Conservation (phyloP, 192 early-diverging fungal species). For the Backusella tarrabulga region DNA sequence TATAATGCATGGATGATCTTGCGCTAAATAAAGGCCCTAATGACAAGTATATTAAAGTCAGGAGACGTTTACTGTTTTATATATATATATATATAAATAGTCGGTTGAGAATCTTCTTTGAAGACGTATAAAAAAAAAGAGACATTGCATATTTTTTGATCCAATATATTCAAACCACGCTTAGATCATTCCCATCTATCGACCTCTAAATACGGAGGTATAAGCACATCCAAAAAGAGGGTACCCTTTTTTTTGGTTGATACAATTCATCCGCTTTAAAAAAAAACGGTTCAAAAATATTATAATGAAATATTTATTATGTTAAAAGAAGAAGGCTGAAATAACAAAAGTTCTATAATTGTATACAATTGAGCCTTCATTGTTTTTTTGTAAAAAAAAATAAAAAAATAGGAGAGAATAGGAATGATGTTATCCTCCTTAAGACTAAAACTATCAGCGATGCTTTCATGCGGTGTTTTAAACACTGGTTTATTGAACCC, state of each 20-base stretch:
- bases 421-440: conserved; percentile 3
- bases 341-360: neutral
- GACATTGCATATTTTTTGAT: conserved; percentile 2
- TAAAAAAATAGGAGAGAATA: neutral
- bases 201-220: neutral
- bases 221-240: neutral
- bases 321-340: neutral
- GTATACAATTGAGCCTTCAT: neutral
- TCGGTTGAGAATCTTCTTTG: neutral
- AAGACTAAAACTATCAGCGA: neutral
- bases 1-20: conserved; percentile 12
- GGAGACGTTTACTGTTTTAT: conserved; percentile 3
- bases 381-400: neutral
- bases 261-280: neutral
- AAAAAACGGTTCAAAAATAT: neutral
- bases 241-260: neutral
- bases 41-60: conserved; percentile 4
- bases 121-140: neutral
- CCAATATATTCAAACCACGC: conserved; percentile 5
- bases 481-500: neutral
- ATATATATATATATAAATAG: neutral
- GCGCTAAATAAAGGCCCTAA: conserved; percentile 1
- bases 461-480: neutral
- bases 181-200: neutral
- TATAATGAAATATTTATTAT: neutral